These are phyloP conservation scores for Parathielavia appendiculata DNA, from an alignment of 495 filamentous ascomycete genomes.

Conservation along the genomic window DNA sequence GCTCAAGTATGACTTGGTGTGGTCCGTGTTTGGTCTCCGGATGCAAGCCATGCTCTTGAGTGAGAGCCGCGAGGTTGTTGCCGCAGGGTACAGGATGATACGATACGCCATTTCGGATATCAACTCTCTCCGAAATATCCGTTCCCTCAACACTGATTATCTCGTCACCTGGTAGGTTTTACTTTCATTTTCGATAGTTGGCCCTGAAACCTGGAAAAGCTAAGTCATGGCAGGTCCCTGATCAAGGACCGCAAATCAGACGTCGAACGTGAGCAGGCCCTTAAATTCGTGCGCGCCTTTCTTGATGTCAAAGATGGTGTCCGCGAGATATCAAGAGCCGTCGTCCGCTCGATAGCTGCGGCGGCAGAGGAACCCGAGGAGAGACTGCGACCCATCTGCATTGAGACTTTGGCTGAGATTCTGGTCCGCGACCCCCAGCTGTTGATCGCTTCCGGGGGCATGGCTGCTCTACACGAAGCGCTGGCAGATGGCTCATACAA, in stretches of 20 bases:
- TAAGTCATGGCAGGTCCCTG: slow-evolving; percentile 53
- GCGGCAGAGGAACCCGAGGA: slow-evolving; percentile 87
- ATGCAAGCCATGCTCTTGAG: slow-evolving; percentile 94
- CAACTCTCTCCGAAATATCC: slow-evolving; percentile 80
- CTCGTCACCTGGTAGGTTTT: slow-evolving; percentile 65
- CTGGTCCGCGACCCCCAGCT: slow-evolving; percentile 77
- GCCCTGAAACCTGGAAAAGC: neutral
- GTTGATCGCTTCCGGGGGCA: slow-evolving; percentile 72
- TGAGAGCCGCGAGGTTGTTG: slow-evolving; percentile 91
- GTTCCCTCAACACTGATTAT: slow-evolving; percentile 82
- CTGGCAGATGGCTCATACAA: slow-evolving; percentile 87
- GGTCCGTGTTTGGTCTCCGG: slow-evolving; percentile 86
- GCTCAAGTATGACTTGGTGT: slow-evolving; percentile 90
- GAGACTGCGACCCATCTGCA: slow-evolving; percentile 77
- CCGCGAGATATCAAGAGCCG: slow-evolving; percentile 75
- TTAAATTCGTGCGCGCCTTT: slow-evolving; percentile 95
- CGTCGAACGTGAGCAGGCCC: slow-evolving; percentile 91
- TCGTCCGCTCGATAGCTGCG: slow-evolving; percentile 81
- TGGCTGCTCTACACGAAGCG: slow-evolving; percentile 75
- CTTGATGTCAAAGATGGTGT: slow-evolving; percentile 93
- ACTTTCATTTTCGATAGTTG: neutral
- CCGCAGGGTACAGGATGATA: slow-evolving; percentile 86
- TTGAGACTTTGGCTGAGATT: slow-evolving; percentile 89
- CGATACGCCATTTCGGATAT: slow-evolving; percentile 92
- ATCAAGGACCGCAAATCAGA: slow-evolving; percentile 93